These are phyloP conservation scores for Cyanidiococcus yangmingshanensis DNA, from an alignment of 23 red algal species.

Conservation along the genomic window DNA sequence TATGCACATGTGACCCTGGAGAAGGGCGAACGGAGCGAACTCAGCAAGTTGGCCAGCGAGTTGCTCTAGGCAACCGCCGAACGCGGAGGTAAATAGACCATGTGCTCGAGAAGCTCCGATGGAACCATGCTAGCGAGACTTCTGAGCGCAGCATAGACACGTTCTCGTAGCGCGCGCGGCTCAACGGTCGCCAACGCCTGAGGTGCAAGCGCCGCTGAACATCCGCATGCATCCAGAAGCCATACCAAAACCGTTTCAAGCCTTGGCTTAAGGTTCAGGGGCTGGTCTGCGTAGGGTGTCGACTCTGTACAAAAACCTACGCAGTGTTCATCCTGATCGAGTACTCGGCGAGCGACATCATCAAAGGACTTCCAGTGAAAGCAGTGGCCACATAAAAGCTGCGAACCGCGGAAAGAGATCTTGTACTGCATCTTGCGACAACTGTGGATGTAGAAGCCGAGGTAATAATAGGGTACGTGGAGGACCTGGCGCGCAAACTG, in stretches of 20 bases:
- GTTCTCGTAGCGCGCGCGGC: neutral
- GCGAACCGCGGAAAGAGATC: slow-evolving; percentile 35
- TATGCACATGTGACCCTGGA: slow-evolving; percentile 34
- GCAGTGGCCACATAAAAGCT: slow-evolving; percentile 65
- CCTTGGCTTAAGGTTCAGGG: neutral
- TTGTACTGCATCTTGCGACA: slow-evolving; percentile 91
- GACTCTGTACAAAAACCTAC: neutral
- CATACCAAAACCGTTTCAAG: neutral
- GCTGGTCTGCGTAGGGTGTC: neutral
- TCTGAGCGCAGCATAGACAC: neutral
- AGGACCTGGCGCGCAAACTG: slow-evolving; percentile 27
- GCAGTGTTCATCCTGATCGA: slow-evolving; percentile 18
- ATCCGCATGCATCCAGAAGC: neutral
- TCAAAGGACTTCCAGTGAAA: slow-evolving; percentile 40
- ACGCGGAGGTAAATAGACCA: neutral
- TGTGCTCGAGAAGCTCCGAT: neutral
- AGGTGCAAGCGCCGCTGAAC: neutral
- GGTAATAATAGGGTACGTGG: slow-evolving; percentile 55
- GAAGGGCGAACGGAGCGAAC: slow-evolving; percentile 36
- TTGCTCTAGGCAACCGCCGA: slow-evolving; percentile 13
- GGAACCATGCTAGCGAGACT: neutral
- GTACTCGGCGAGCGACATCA: neutral
- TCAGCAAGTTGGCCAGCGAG: slow-evolving; percentile 32
- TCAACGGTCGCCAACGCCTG: neutral
- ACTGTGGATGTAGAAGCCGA: slow-evolving; percentile 91